Conservation (phyloP, 352 stramenopile genomes). For the Nothophytophthora sp. region DNA sequence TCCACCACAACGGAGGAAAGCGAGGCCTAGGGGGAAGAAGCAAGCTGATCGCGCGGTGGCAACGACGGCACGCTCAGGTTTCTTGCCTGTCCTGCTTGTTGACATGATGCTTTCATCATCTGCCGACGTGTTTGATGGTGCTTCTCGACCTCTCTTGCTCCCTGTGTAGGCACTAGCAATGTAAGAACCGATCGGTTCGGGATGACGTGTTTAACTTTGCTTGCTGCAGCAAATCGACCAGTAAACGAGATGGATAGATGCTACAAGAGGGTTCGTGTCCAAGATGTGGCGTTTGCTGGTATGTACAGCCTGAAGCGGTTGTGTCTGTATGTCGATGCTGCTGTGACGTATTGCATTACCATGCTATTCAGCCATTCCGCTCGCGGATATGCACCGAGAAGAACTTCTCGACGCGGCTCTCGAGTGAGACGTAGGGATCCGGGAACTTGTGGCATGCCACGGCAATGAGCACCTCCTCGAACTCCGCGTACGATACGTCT, state of each 20-base stretch:
- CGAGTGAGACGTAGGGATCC: constrained; percentile 75
- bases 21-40: constrained; percentile 8
- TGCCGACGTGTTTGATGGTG: too few relatives aligned
- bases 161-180: constrained; percentile 23
- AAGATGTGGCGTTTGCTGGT: background rate
- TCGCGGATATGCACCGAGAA: constrained; percentile 66
- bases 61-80: too few relatives aligned
- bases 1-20: constrained; percentile 9
- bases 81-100: too few relatives aligned
- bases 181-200: constrained; percentile 2
- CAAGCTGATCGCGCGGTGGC: too few relatives aligned
- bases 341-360: too few relatives aligned
- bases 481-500: constrained; percentile 62
- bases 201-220: background rate
- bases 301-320: background rate
- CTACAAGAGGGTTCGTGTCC: constrained; percentile 1
- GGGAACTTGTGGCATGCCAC: constrained; percentile 80
- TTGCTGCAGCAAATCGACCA: constrained; percentile 3
- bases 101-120: too few relatives aligned
- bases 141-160: too few relatives aligned
- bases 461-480: constrained; percentile 69
- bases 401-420: constrained; percentile 80
- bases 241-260: constrained; percentile 21
- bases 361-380: constrained; percentile 6
- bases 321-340: too few relatives aligned